Conservation (phyloP, 306 rosid genomes). For the Malus orientalis region DNA sequence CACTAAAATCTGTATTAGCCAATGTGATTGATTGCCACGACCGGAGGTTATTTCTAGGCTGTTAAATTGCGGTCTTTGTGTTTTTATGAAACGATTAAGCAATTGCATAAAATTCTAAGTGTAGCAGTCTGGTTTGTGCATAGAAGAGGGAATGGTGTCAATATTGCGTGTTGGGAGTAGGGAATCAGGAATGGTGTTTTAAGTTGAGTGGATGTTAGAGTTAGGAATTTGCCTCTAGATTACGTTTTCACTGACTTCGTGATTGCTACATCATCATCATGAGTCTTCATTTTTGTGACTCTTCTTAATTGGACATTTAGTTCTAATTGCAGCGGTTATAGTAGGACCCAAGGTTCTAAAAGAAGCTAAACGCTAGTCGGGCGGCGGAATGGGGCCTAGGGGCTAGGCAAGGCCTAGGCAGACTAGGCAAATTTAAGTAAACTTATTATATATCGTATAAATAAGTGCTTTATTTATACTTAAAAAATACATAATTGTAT, state of each 20-base stretch:
- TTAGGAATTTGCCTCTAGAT: neutral
- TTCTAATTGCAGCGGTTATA: neutral
- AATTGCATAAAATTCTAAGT: neutral
- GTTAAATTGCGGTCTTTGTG: neutral
- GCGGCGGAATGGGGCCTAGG: no score
- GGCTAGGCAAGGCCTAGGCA: no score
- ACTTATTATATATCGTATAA: no score
- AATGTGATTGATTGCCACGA: neutral
- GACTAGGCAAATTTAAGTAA: no score
- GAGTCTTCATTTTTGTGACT: neutral
- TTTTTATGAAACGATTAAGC: neutral
- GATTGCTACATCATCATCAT: neutral
- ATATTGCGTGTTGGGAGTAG: neutral
- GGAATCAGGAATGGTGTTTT: neutral
- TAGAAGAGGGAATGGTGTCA: neutral
- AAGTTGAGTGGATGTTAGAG: neutral
- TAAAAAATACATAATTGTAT: no score
- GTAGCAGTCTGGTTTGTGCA: neutral
- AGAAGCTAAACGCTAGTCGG: no score
- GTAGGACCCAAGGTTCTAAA: no score
- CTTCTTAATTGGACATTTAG: neutral
- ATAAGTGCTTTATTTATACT: no score
- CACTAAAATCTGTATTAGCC: neutral
- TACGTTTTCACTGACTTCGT: neutral
- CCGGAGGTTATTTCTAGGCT: neutral